Conservation (phyloP, 1,139 yeast species). For the Kodamaea derodonti region DNA sequence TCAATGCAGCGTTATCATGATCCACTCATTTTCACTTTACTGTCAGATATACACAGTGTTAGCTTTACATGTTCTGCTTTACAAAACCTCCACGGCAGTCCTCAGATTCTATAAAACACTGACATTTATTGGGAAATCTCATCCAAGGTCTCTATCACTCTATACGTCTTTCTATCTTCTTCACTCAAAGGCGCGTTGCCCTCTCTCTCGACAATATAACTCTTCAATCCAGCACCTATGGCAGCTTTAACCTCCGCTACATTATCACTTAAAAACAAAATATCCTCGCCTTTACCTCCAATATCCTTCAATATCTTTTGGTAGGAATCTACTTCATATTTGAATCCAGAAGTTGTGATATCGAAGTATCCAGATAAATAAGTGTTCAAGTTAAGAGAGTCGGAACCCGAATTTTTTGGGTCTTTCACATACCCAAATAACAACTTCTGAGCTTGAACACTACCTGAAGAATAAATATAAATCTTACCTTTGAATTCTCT, state of each 20-base stretch:
- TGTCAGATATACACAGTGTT: too few species aligned
- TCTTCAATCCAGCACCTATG: constrained; percentile 54
- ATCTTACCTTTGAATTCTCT: constrained; percentile 24
- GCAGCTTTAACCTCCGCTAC: constrained; percentile 73
- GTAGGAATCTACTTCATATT: constrained; percentile 58
- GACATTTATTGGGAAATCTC: too few species aligned
- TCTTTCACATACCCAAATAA: constrained; percentile 61
- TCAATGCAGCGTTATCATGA: too few species aligned
- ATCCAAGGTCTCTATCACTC: constrained; percentile 5
- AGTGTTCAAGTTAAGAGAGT: constrained; percentile 46
- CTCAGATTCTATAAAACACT: too few species aligned
- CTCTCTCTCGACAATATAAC: constrained; percentile 62
- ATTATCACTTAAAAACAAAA: constrained; percentile 75
- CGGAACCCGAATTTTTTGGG: constrained; percentile 14
- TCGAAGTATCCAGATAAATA: constrained; percentile 71
- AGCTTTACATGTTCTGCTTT: too few species aligned
- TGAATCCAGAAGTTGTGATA: constrained; percentile 78
- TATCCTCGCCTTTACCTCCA: constrained; percentile 26
- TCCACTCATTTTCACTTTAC: too few species aligned
- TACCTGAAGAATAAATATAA: constrained; percentile 89
- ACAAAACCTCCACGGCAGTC: too few species aligned
- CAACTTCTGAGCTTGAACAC: constrained; percentile 78
- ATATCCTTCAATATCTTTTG: constrained; percentile 50
- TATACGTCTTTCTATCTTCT: constrained; percentile 17
- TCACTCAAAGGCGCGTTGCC: constrained; percentile 62